Evolutionary conservation across 169 alveolate species (phyloP).

Genomic region (Miamiensis avidus): DNA sequence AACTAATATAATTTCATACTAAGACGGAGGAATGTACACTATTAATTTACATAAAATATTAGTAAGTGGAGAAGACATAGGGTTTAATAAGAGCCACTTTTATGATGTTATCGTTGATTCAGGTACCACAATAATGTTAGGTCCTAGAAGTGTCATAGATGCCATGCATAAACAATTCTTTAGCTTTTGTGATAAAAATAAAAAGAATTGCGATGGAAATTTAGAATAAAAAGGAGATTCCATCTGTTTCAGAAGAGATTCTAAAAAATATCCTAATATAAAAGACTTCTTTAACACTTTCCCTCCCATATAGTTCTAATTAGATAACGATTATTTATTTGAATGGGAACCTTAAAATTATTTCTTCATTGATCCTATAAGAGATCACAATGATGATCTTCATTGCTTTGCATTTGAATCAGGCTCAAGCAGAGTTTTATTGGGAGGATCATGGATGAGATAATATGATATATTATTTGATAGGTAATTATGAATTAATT

Average conservation of each 20-base stretch:
- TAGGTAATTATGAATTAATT: too few species aligned
- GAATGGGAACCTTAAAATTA: background rate
- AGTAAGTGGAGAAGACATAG: background rate
- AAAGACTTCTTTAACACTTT: conserved; percentile 16
- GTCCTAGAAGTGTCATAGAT: conserved; percentile 6
- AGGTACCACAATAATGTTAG: conserved; percentile 22
- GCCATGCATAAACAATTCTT: background rate
- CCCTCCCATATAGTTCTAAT: conserved; percentile 3
- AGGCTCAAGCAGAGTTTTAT: background rate
- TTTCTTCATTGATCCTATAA: background rate
- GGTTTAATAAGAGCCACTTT: background rate
- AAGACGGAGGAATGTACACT: background rate
- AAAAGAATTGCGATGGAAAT: conserved; percentile 14
- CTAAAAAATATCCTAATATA: background rate
- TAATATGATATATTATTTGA: background rate
- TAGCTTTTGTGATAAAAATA: background rate
- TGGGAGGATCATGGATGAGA: background rate
- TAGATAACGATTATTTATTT: background rate
- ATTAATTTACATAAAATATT: background rate
- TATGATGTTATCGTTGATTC: conserved; percentile 10
- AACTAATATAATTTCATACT: conserved; percentile 1
- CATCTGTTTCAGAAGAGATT: background rate
- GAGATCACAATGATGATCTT: background rate
- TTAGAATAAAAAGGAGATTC: background rate
- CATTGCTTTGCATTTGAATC: background rate